A percentile compares a stretch with the other conserved stretches of the same genome.
These are phyloP conservation scores for Warburgia ugandensis DNA, from an alignment of 164 flowering plant species.

Conservation along the genomic window DNA sequence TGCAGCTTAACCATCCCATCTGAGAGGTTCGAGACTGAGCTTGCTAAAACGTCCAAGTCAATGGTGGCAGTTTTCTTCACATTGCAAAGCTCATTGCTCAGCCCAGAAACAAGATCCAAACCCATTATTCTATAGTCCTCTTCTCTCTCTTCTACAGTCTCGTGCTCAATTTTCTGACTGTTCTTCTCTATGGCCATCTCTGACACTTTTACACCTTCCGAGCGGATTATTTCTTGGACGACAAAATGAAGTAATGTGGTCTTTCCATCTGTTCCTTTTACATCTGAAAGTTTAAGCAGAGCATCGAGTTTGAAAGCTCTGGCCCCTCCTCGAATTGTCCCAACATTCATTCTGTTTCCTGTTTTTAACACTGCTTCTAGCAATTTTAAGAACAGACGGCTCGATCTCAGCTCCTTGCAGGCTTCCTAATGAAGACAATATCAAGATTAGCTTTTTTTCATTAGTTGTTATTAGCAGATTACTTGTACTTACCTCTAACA, in stretches of 20 bases:
- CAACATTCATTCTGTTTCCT: slow-evolving; percentile 95
- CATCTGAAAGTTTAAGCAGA: slow-evolving; percentile 81
- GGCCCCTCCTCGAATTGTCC: slow-evolving; percentile 92
- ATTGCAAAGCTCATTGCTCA: slow-evolving; percentile 66
- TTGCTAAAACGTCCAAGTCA: slow-evolving; percentile 70
- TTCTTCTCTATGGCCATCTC: slow-evolving; percentile 57
- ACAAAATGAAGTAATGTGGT: slow-evolving; percentile 92
- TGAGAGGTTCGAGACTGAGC: slow-evolving; percentile 63
- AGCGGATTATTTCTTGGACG: slow-evolving; percentile 82
- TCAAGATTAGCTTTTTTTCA: neutral
- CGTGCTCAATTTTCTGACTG: slow-evolving; percentile 23
- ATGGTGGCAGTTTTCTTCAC: slow-evolving; percentile 84
- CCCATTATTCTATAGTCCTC: slow-evolving; percentile 66
- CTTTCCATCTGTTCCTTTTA: slow-evolving; percentile 93
- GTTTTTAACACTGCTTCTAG: slow-evolving; percentile 93
- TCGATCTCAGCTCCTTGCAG: slow-evolving; percentile 86
- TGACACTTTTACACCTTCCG: slow-evolving; percentile 64
- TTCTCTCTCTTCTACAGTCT: slow-evolving; percentile 46
- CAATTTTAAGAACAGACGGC: slow-evolving; percentile 67
- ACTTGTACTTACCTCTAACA: slow-evolving; percentile 96
- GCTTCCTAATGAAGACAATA: slow-evolving; percentile 50
- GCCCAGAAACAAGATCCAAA: slow-evolving; percentile 68
- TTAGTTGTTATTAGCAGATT: slow-evolving; percentile 4
- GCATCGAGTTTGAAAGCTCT: slow-evolving; percentile 92
- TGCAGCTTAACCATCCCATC: slow-evolving; percentile 51